These are phyloP conservation scores for Thielaviopsis ethacetica DNA, from an alignment of 2,329 filamentous ascomycete species.

Conservation along the genomic window DNA sequence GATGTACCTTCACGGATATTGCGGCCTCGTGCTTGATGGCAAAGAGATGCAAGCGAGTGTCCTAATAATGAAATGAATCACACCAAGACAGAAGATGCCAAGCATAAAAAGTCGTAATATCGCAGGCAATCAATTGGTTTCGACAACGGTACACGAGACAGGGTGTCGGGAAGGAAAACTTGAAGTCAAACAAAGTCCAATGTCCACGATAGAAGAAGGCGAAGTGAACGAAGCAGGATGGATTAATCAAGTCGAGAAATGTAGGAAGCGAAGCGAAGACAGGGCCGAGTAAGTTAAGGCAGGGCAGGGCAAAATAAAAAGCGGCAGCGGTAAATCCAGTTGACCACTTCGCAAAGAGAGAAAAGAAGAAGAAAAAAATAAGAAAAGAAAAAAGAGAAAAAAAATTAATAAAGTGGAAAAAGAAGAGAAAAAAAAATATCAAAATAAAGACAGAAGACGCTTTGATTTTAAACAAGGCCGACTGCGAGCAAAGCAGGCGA, in stretches of 20 bases:
- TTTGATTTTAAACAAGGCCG: not conserved
- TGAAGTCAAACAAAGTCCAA: not conserved
- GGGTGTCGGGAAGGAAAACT: not conserved
- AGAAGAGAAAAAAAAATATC: not conserved
- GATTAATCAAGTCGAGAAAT: not conserved
- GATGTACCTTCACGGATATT: not conserved
- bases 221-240: not conserved
- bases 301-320: constrained; percentile 12
- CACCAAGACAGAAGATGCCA: not conserved
- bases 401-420: constrained; percentile 11
- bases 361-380: constrained; percentile 14
- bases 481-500: not conserved
- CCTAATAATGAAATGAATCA: not conserved
- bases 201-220: not conserved
- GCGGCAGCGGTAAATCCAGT: constrained; percentile 10
- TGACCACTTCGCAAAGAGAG: constrained; percentile 5
- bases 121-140: not conserved
- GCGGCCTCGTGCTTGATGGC: not conserved
- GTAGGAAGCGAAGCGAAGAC: constrained; percentile 3
- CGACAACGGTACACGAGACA: not conserved
- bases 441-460: not conserved
- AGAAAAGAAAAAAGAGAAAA: constrained; percentile 15
- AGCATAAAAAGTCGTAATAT: not conserved
- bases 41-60: not conserved
- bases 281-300: constrained; percentile 10